Percentiles rank a stretch among this genome's conserved stretches.
These are phyloP conservation scores for Lineolata rhizophorae DNA, from an alignment of 495 filamentous ascomycete species.

Conservation along the genomic window DNA sequence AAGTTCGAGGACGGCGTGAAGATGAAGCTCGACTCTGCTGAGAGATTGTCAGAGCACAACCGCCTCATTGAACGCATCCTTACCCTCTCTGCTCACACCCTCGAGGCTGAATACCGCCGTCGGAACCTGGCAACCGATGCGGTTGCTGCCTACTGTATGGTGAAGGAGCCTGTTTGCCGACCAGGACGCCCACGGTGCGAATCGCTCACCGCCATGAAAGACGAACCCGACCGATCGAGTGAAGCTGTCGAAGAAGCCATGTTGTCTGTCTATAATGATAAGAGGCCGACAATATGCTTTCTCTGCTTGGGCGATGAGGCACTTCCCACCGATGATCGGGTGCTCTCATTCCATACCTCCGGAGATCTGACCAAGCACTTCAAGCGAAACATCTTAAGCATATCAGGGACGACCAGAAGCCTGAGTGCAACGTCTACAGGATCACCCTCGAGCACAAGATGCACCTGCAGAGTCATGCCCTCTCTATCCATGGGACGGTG, in stretches of 20 bases:
- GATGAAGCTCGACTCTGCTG: conserved; percentile 12
- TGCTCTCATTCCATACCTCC: conserved; percentile 16
- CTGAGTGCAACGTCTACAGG: too few species aligned
- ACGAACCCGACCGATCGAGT: too few species aligned
- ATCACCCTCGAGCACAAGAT: conserved; percentile 10
- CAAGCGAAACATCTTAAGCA: conserved; percentile 19
- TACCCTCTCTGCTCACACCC: conserved; percentile 13
- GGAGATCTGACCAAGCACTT: conserved; percentile 24
- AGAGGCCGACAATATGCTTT: conserved; percentile 20
- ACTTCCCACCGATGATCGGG: conserved; percentile 13
- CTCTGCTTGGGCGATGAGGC: conserved; percentile 18
- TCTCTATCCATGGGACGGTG: conserved; percentile 9
- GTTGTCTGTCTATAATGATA: conserved; percentile 13
- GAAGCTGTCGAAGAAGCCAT: conserved; percentile 12
- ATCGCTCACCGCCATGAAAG: too few species aligned
- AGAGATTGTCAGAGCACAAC: conserved; percentile 9
- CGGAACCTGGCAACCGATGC: conserved; percentile 17
- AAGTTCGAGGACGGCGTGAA: too few species aligned
- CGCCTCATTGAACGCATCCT: conserved; percentile 17
- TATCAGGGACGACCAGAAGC: conserved; percentile 10
- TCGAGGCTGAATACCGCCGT: conserved; percentile 16
- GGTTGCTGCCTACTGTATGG: conserved; percentile 16
- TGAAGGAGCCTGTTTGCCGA: too few species aligned
- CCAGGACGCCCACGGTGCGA: too few species aligned
- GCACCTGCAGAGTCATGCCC: conserved; percentile 10